Evolutionary conservation across 441 rosid species (phyloP).

Genomic region (Gossypium schwendimanii): DNA sequence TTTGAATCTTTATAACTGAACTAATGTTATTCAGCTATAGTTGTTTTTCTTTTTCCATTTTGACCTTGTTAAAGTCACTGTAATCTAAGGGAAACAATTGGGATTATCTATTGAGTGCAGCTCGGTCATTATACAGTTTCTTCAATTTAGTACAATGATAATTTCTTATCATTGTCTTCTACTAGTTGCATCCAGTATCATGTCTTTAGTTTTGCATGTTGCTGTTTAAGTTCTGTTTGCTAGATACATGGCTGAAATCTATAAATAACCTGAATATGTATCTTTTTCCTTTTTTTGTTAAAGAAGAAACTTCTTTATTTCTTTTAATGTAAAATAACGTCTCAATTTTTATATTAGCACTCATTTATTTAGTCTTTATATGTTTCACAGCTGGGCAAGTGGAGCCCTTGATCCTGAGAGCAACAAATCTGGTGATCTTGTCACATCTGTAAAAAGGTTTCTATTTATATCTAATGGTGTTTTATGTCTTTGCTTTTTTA

Average conservation of each 20-base stretch:
- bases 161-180: not conserved
- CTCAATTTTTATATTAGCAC: not conserved
- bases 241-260: not conserved
- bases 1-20: not conserved
- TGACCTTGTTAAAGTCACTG: not conserved
- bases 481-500: not conserved
- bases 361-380: not conserved
- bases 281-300: not conserved
- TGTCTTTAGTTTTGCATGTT: not conserved
- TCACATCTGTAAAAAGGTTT: slow-evolving; percentile 90
- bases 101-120: not conserved
- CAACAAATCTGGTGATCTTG: slow-evolving; percentile 52
- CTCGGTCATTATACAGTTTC: not conserved
- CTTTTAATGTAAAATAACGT: not conserved
- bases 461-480: slow-evolving; percentile 10
- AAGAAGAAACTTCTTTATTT: not conserved
- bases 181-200: not conserved
- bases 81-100: not conserved
- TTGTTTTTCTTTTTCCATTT: not conserved
- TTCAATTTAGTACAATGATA: not conserved
- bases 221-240: not conserved
- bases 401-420: slow-evolving; percentile 90
- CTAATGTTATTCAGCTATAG: not conserved
- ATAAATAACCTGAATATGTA: not conserved
- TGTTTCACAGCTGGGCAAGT: slow-evolving; percentile 75